Percentiles rank a stretch among this genome's conserved stretches.
These are phyloP conservation scores for Pseudoperonospora humuli DNA, from an alignment of 352 stramenopile genomes.

Conservation along the genomic window DNA sequence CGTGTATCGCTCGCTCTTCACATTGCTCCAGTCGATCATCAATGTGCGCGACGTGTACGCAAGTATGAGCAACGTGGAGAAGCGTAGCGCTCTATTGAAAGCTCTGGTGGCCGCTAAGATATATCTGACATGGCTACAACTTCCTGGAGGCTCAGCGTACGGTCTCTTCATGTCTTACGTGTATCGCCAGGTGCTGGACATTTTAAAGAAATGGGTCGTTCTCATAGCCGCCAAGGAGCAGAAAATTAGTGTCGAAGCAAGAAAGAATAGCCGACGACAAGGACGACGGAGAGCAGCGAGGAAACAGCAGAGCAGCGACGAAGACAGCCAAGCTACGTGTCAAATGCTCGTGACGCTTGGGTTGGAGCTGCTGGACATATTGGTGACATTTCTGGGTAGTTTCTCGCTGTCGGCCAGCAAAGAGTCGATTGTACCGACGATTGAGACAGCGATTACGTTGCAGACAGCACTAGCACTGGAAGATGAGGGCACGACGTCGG, in stretches of 20 bases:
- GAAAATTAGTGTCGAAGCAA: not conserved
- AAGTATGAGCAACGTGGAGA: conserved; percentile 26
- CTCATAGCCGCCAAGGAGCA: conserved; percentile 19
- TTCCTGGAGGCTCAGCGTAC: conserved; percentile 74
- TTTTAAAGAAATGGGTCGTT: conserved; percentile 72
- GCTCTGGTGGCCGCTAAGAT: conserved; percentile 63
- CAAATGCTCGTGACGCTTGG: conserved; percentile 46
- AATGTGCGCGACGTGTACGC: conserved; percentile 53
- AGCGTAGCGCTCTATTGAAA: conserved; percentile 38
- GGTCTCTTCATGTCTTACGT: conserved; percentile 82
- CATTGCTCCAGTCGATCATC: conserved; percentile 48
- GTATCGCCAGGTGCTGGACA: conserved; percentile 72
- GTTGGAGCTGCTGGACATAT: conserved; percentile 48
- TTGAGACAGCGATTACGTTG: conserved; percentile 55
- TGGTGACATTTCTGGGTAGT: conserved; percentile 45
- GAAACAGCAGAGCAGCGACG: conserved; percentile 19
- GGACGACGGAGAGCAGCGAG: conserved; percentile 1
- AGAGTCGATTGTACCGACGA: conserved; percentile 68
- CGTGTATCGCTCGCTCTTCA: conserved; percentile 60
- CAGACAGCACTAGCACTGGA: conserved; percentile 35
- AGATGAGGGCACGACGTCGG: conserved; percentile 32
- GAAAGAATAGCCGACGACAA: conserved; percentile 8
- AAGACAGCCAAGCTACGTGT: conserved; percentile 13
- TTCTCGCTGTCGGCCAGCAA: conserved; percentile 58
- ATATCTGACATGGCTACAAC: conserved; percentile 74